These are phyloP conservation scores for Silene latifolia DNA, from an alignment of 148 eudicot genomes.

Conservation along the genomic window DNA sequence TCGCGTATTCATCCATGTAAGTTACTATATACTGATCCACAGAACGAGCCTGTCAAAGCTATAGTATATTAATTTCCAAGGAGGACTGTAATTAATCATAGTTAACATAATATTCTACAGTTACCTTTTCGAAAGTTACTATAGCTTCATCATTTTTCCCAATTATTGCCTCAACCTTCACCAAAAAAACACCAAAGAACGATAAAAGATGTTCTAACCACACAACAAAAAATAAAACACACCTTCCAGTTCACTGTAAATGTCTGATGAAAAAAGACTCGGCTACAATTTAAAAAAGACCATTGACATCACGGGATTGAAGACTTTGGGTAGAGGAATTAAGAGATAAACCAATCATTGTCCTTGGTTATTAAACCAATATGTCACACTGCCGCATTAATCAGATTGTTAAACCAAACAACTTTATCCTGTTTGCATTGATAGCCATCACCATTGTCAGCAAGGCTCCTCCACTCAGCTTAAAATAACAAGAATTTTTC, in stretches of 20 bases:
- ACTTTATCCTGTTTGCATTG: too few relatives aligned
- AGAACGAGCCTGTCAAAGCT: slow-evolving; percentile 63
- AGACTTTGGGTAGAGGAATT: not conserved
- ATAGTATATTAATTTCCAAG: slow-evolving; percentile 11
- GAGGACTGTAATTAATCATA: slow-evolving; percentile 10
- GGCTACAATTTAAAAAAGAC: not conserved
- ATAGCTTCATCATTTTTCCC: slow-evolving; percentile 88
- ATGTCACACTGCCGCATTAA: too few relatives aligned
- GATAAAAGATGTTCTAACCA: not conserved
- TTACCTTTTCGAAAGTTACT: slow-evolving; percentile 80
- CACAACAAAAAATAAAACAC: not conserved
- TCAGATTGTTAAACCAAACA: too few relatives aligned
- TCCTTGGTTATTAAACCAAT: not conserved
- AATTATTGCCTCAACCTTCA: slow-evolving; percentile 80
- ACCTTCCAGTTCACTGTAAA: slow-evolving; percentile 7
- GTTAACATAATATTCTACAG: not conserved
- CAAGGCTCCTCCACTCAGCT: too few relatives aligned
- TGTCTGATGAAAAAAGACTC: not conserved
- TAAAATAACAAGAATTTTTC: too few relatives aligned
- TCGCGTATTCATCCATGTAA: slow-evolving; percentile 97
- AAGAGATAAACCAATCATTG: not conserved
- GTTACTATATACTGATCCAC: slow-evolving; percentile 82
- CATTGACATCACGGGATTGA: not conserved
- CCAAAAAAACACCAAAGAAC: not conserved
- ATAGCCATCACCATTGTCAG: too few relatives aligned